These are phyloP conservation scores for Penicillium cinerascens DNA, from an alignment of 495 filamentous ascomycete genomes.

Conservation along the genomic window DNA sequence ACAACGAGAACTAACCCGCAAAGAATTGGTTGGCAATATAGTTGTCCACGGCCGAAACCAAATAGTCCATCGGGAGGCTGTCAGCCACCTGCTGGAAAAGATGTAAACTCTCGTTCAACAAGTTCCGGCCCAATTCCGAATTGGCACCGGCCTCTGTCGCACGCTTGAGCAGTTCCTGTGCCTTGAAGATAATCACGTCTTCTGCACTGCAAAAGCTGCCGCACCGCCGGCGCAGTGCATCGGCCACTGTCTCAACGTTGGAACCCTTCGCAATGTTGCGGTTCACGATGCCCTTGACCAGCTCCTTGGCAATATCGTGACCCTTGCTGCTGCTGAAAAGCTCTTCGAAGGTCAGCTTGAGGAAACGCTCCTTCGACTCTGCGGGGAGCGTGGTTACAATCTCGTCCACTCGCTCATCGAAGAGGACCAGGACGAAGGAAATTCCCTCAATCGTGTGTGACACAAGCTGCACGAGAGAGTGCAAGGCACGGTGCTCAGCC, in stretches of 20 bases:
- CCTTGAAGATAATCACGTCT: constrained; percentile 96
- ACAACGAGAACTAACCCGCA: constrained; percentile 44
- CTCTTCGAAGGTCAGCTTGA: constrained; percentile 75
- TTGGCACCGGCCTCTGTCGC: constrained; percentile 74
- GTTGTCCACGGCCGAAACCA: constrained; percentile 70
- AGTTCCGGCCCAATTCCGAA: constrained; percentile 69
- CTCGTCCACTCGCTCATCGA: constrained; percentile 86
- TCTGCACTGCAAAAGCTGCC: constrained; percentile 96
- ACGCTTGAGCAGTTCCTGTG: constrained; percentile 86
- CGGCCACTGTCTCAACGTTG: constrained; percentile 95
- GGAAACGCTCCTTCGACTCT: constrained; percentile 60
- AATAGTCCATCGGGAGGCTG: constrained; percentile 73
- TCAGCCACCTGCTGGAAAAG: constrained; percentile 85
- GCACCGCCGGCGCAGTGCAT: constrained; percentile 83
- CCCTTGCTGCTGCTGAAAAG: constrained; percentile 77
- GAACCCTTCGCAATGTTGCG: constrained; percentile 91
- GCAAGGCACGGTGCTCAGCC: constrained; percentile 87
- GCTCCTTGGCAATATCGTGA: constrained; percentile 87
- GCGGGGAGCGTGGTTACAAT: constrained; percentile 79
- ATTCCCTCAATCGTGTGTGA: constrained; percentile 90
- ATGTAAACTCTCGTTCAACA: constrained; percentile 82
- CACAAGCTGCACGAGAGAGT: constrained; percentile 77
- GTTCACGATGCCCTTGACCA: constrained; percentile 98
- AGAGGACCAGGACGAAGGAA: constrained; percentile 87
- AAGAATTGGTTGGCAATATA: constrained; percentile 83